Percentiles rank a stretch among this genome's conserved stretches.
Evolutionary conservation across 306 rosid species (phyloP).

Genomic region (Adenanthera pavonina): DNA sequence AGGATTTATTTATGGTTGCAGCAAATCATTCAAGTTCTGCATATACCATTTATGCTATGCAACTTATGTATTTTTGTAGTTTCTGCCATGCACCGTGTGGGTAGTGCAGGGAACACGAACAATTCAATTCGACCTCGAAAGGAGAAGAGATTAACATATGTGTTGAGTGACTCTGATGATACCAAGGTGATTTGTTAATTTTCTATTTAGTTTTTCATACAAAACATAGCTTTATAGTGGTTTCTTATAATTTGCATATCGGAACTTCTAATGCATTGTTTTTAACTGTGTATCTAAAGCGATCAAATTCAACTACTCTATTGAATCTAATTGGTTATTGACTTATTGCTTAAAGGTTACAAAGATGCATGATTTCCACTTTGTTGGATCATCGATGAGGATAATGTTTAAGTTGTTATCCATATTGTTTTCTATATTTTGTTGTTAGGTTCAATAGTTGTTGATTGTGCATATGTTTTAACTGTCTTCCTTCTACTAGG

Average conservation of each 20-base stretch:
- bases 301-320: slow-evolving; percentile 25
- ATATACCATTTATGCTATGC: slow-evolving; percentile 25
- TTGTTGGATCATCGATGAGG: slow-evolving; percentile 19
- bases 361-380: slow-evolving; percentile 25
- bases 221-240: slow-evolving; percentile 23
- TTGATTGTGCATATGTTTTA: slow-evolving; percentile 1
- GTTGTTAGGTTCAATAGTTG: not conserved
- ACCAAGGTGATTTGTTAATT: slow-evolving; percentile 64
- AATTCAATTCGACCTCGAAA: slow-evolving; percentile 90
- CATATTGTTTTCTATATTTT: not conserved
- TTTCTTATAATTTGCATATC: slow-evolving; percentile 28
- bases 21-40: slow-evolving; percentile 6
- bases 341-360: not conserved
- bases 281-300: slow-evolving; percentile 6
- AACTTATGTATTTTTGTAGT: slow-evolving; percentile 41
- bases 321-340: slow-evolving; percentile 2
- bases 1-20: not conserved
- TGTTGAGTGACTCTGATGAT: slow-evolving; percentile 82
- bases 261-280: not conserved
- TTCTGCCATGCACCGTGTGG: slow-evolving; percentile 98
- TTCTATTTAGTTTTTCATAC: slow-evolving; percentile 20
- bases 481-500: slow-evolving; percentile 27
- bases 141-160: slow-evolving; percentile 93
- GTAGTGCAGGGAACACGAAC: slow-evolving; percentile 87
- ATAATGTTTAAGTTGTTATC: slow-evolving; percentile 1